Evolutionary conservation across 768 basidiomycete species (phyloP).

Genomic region (Cubamyces lactineus): DNA sequence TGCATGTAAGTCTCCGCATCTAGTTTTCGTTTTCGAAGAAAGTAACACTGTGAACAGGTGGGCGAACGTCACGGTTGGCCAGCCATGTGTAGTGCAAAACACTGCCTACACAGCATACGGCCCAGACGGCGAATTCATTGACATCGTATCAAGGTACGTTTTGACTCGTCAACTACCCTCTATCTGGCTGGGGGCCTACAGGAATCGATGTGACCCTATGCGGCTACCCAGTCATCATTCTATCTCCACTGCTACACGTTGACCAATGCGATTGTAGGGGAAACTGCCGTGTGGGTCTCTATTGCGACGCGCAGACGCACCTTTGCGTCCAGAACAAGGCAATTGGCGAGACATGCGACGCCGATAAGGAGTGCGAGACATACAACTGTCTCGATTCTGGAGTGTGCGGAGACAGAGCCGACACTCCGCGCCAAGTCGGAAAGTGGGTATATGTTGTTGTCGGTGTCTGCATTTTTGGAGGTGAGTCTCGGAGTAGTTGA

Average conservation of each 20-base stretch:
- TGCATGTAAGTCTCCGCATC: slow-evolving; percentile 66
- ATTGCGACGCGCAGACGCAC: slow-evolving; percentile 67
- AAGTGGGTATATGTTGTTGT: slow-evolving; percentile 75
- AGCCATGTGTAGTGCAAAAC: slow-evolving; percentile 74
- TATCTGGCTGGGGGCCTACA: not conserved
- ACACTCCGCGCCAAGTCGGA: slow-evolving; percentile 63
- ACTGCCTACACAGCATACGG: slow-evolving; percentile 76
- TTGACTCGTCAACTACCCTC: not conserved
- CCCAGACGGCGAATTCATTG: slow-evolving; percentile 59
- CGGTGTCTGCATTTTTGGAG: slow-evolving; percentile 69
- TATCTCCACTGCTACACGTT: no score
- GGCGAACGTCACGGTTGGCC: slow-evolving; percentile 73
- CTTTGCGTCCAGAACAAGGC: slow-evolving; percentile 63
- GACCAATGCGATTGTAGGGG: slow-evolving; percentile 45
- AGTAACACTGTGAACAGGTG: slow-evolving; percentile 49
- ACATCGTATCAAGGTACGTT: slow-evolving; percentile 78
- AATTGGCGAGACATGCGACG: slow-evolving; percentile 61
- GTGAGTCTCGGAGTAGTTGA: slow-evolving; percentile 43
- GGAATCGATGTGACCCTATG: not conserved
- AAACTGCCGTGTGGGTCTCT: slow-evolving; percentile 73
- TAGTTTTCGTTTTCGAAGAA: not conserved
- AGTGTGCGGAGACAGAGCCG: slow-evolving; percentile 64
- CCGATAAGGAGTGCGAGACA: slow-evolving; percentile 68
- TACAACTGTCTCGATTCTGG: slow-evolving; percentile 71
- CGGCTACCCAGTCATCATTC: not conserved